Base-by-base conservation (phyloP, 352 stramenopile genomes). In the Pythium periplocum region DNA sequence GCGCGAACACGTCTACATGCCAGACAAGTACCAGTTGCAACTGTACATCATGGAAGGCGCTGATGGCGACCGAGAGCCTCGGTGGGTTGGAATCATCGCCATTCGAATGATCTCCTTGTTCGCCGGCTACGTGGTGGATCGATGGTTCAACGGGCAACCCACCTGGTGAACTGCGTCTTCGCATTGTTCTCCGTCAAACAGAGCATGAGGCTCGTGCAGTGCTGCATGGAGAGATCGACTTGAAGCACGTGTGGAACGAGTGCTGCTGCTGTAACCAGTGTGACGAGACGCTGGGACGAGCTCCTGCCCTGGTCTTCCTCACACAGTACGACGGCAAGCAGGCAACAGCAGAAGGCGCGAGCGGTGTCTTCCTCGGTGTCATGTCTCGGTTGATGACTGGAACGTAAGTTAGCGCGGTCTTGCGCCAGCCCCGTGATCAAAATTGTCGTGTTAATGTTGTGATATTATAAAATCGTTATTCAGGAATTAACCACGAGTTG, bases 251-350 rank as follows among this genome's bases (percentile, higher is more conserved):
- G 17, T 43, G 11, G 17, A 44, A 30, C 12, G 57, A 64, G 51
- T 41, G 47, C 45, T 64, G 57, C 57, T 64, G 57, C 45, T 64
- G 57, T 37, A 46, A 59, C n/a, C 40, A 36, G 5, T 64, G 57
- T 31, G 57, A 64, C 17, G 17, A 26, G 17, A 26, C 17, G 17
- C 17, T 26, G 17, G 17, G 17, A 26, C 17, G 17, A 26, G 17
- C 17, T 26, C 17, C 17, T 26, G 17, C 17, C 17, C 17, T 26
- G 17, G 17, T 26, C 17, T 26, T 26, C 17, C 17, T 26, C 17
- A 26, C 17, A 26, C 17, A 26, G 17, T 26, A 26, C 17, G 17
- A 26, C 17, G 17, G 17, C 17, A 26, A 26, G 17, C 17, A 26
- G 17, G 17, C 17, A 26, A 26, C 17, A 26, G 17, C 17, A 26